Base-by-base conservation (phyloP, 108 stramenopile genomes). In the Skeletonema costatum region DNA sequence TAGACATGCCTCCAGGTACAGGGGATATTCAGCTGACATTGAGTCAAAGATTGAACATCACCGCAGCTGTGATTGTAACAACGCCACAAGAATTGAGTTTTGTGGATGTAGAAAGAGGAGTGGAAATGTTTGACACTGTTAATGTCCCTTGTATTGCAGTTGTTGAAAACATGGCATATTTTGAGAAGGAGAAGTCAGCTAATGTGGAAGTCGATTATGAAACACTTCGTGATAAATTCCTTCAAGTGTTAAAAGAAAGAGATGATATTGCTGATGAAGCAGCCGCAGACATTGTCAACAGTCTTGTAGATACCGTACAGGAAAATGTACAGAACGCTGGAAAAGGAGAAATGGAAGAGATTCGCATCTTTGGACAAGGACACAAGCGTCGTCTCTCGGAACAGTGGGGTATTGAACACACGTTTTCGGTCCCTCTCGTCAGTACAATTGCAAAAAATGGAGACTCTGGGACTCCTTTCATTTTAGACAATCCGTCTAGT, bases 1-100 rank as follows among this genome's bases (percentile, higher is more conserved):
- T 99, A 17, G 99, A 99, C 84, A 97, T 99, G 98, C 99, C 99
- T 2, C 99, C 95, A 19, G 99, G 99, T 3, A 99, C 98, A 21
- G 99, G 99, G 29, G 99, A 99, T 71, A 97, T 99, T 67, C 97
- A 96, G 73, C 80, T 99, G 64, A 98, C 97, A 12, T 72, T 99
- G 66, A 94, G 95, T 38, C 98, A 99, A 81, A 73, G 87, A 69
- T 79, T 98, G 53, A 86, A 94, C 53, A 88, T 99, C 29, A 95
- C 89, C 5, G 98, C 96, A 13, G 97, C 98, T 30, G 98, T 99
- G 63, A 93, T 98, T 72, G 98, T 99, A 32, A 99, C 99, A 17
- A 99, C 99, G 31, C 99, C 99, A 29, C 95, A 97, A 73, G 90
- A 87, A 66, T 90, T 99, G 70, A 91, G 93, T 69, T 94, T 95